Percentiles rank a stretch among this genome's conserved stretches.
Conservation (phyloP, 192 early-diverging fungal species). For the Chytriomyces sp. region DNA sequence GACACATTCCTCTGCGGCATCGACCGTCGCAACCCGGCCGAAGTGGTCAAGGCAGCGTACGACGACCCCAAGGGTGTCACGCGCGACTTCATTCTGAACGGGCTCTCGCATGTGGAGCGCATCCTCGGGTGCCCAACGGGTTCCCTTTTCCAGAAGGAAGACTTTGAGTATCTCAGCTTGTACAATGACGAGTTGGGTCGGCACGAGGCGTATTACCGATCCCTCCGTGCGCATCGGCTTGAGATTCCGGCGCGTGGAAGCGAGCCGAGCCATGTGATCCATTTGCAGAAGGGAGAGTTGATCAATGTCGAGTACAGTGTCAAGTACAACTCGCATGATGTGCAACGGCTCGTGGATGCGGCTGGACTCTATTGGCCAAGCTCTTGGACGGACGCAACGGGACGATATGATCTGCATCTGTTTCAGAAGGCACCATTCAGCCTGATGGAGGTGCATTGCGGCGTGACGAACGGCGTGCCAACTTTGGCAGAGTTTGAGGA, state of each 20-base stretch:
- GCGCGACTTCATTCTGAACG: slow-evolving; percentile 82
- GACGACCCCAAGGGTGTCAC: slow-evolving; percentile 80
- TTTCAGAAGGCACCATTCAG: slow-evolving; percentile 51
- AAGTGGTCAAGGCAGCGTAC: slow-evolving; percentile 77
- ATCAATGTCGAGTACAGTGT: slow-evolving; percentile 89
- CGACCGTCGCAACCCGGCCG: slow-evolving; percentile 76
- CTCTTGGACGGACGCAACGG: slow-evolving; percentile 44
- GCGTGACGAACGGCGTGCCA: slow-evolving; percentile 49
- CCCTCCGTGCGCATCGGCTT: slow-evolving; percentile 53
- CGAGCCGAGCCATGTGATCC: slow-evolving; percentile 28
- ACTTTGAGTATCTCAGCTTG: slow-evolving; percentile 72
- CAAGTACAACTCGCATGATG: slow-evolving; percentile 74
- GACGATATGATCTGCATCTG: slow-evolving; percentile 47
- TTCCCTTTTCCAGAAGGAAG: slow-evolving; percentile 58
- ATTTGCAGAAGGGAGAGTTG: slow-evolving; percentile 71
- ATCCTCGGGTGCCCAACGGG: slow-evolving; percentile 49
- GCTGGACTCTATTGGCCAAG: slow-evolving; percentile 40
- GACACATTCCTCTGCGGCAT: slow-evolving; percentile 85
- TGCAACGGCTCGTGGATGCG: slow-evolving; percentile 38
- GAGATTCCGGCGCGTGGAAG: slow-evolving; percentile 39
- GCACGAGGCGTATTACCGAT: slow-evolving; percentile 78
- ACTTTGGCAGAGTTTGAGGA: slow-evolving; percentile 70
- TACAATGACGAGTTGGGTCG: slow-evolving; percentile 77
- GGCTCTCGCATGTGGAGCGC: slow-evolving; percentile 73
- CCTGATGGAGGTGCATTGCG: slow-evolving; percentile 32